Conservation (phyloP, 306 rosid genomes). For the Corylus americana region DNA sequence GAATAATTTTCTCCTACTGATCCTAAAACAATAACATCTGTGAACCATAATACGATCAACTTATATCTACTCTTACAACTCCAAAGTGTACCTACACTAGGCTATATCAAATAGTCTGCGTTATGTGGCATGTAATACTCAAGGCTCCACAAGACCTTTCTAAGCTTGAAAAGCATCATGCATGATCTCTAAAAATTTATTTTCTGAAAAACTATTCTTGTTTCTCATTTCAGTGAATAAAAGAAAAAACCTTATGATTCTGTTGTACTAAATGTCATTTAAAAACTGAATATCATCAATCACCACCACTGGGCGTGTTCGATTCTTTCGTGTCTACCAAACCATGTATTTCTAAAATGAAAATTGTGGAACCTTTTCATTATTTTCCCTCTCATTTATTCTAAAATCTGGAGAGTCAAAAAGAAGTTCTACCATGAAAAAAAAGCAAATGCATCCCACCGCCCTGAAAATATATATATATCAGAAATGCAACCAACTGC, state of each 20-base stretch:
- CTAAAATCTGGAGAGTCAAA: too few species aligned
- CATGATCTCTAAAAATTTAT: background rate
- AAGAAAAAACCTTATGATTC: background rate
- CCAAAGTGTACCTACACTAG: background rate
- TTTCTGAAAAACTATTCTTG: background rate
- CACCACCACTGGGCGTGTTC: too few species aligned
- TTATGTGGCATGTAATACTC: background rate
- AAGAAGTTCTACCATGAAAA: too few species aligned
- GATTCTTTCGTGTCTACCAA: background rate
- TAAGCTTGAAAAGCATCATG: background rate
- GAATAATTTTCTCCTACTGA: background rate
- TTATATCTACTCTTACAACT: background rate
- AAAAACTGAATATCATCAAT: background rate
- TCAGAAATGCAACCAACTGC: background rate
- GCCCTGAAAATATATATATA: too few species aligned
- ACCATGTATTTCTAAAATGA: background rate
- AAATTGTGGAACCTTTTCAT: too few species aligned
- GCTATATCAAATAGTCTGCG: background rate
- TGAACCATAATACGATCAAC: background rate
- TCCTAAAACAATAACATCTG: background rate
- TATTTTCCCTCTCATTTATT: too few species aligned
- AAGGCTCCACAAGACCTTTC: background rate
- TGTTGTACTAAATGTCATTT: too few species aligned
- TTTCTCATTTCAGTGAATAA: background rate
- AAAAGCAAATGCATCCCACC: too few species aligned